phyloP scores from a whole-genome alignment of 805 yeast species.

The Metschnikowia dekortorum region DNA sequence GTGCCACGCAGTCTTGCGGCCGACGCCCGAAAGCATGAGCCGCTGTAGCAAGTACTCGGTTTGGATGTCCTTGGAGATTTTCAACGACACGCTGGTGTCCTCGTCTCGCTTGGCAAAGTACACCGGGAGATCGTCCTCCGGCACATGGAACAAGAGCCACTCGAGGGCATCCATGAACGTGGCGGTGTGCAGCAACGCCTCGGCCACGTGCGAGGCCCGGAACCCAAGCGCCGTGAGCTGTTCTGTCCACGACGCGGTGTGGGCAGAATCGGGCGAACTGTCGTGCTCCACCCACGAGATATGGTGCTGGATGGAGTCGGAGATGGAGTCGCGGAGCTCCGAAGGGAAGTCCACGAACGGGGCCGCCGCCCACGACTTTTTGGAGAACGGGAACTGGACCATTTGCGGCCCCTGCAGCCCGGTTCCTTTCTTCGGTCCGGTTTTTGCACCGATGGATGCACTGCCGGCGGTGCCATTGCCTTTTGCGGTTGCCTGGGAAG shows the following conservation, averaged over 20 bases:
- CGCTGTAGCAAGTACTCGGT: conserved; percentile 56
- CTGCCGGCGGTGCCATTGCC: too few relatives aligned
- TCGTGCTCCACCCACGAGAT: conserved; percentile 46
- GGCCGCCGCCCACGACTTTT: conserved; percentile 68
- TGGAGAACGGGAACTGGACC: conserved; percentile 31
- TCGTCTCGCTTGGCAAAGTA: conserved; percentile 53
- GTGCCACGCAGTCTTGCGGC: conserved; percentile 56
- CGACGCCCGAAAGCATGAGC: conserved; percentile 64
- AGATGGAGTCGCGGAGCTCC: conserved; percentile 59
- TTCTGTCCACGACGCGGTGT: conserved; percentile 10
- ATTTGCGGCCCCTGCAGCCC: neutral
- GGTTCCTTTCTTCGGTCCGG: too few relatives aligned
- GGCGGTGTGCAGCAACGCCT: conserved; percentile 58
- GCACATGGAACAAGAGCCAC: conserved; percentile 83
- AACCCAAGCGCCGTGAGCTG: conserved; percentile 46
- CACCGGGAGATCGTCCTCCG: conserved; percentile 88
- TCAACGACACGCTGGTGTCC: conserved; percentile 57
- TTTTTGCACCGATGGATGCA: too few relatives aligned
- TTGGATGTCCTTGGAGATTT: conserved; percentile 49
- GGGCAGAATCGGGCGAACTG: neutral
- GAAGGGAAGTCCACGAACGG: conserved; percentile 65
- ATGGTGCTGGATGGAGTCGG: conserved; percentile 53
- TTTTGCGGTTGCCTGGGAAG: too few relatives aligned
- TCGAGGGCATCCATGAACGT: conserved; percentile 53
- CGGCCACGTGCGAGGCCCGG: conserved; percentile 61